phyloP scores from a whole-genome alignment of 164 flowering plant genomes.

The Piper betle region DNA sequence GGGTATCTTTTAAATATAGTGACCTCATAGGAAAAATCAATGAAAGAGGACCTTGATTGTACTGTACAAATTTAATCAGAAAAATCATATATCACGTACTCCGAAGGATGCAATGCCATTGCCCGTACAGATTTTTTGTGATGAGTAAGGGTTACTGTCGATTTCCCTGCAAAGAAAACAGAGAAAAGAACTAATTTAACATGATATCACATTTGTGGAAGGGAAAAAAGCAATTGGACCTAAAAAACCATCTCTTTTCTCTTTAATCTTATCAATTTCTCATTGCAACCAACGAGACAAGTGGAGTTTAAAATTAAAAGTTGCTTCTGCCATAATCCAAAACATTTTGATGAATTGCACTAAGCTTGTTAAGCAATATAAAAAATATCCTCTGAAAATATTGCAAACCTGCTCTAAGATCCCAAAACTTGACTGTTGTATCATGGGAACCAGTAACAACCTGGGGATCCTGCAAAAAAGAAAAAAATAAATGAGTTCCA shows the following conservation, averaged over 20 bases:
- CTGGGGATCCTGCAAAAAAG: conserved; percentile 80
- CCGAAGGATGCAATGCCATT: conserved; percentile 86
- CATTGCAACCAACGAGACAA: no score
- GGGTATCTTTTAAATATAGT: not conserved
- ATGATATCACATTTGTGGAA: no score
- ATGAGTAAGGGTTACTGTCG: conserved; percentile 86
- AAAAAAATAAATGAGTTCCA: no score
- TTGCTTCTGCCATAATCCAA: no score
- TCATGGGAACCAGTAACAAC: conserved; percentile 98
- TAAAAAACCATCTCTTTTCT: no score
- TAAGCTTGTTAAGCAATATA: no score
- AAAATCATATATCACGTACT: conserved; percentile 33
- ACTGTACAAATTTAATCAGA: not conserved
- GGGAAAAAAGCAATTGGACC: no score
- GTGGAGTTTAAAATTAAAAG: no score
- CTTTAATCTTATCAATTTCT: no score
- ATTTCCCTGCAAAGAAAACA: conserved; percentile 41
- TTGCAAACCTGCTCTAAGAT: conserved; percentile 67
- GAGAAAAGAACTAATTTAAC: no score
- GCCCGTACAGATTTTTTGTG: conserved; percentile 99
- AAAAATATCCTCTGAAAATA: not conserved
- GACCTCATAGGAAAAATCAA: not conserved
- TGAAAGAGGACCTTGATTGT: not conserved
- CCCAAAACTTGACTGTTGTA: conserved; percentile 95
- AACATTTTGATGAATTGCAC: no score